Conservation (phyloP, 139 green algal species). For the Haematococcus sp. region DNA sequence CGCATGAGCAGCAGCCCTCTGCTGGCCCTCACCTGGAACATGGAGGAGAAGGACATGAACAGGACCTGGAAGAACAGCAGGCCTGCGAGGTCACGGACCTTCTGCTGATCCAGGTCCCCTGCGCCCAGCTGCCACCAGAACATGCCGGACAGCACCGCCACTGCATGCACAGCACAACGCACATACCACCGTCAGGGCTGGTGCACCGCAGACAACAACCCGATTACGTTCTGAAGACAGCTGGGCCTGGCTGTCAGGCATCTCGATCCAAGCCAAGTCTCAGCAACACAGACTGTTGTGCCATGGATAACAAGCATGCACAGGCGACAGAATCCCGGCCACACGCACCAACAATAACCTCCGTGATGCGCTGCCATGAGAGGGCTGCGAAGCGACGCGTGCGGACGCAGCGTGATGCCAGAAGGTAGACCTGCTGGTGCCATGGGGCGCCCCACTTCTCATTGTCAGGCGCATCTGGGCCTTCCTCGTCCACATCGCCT, state of each 20-base stretch:
- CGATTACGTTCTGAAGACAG: too few species aligned
- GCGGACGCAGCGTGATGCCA: background rate
- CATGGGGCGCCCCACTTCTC: background rate
- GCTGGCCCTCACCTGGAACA: conserved; percentile 35
- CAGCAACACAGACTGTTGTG: too few species aligned
- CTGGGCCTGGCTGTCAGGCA: too few species aligned
- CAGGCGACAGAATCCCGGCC: background rate
- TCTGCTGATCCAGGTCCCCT: background rate
- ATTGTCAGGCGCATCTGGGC: background rate
- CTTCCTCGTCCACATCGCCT: background rate
- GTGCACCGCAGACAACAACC: too few species aligned
- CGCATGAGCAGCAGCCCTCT: background rate
- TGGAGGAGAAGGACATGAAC: conserved; percentile 48
- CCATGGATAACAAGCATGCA: background rate
- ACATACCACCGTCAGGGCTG: too few species aligned
- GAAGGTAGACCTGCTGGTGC: background rate
- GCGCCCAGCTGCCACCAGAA: conserved; percentile 41
- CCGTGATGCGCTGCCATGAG: conserved; percentile 14
- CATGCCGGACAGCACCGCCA: conserved; percentile 29
- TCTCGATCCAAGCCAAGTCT: too few species aligned
- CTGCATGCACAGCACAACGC: too few species aligned
- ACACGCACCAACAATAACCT: conserved; percentile 14
- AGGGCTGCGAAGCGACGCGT: conserved; percentile 69
- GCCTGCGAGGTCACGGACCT: conserved; percentile 19
- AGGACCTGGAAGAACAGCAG: conserved; percentile 61